Evolutionary conservation across 2,329 filamentous ascomycete species (phyloP).

Genomic region (Thielaviopsis ethacetica): DNA sequence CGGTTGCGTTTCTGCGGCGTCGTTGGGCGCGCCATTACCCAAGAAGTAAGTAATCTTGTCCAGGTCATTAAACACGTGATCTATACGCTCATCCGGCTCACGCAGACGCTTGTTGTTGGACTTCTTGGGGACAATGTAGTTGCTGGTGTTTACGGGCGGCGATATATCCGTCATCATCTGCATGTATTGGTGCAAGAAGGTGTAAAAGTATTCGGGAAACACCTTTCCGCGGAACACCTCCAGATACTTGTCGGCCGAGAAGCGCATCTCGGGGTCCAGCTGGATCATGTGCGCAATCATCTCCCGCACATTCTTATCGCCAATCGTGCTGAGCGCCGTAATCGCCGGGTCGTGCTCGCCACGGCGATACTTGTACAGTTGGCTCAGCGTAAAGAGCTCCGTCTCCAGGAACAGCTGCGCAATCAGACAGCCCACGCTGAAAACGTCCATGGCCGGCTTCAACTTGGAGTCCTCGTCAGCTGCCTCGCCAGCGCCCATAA

Average conservation of each 20-base stretch:
- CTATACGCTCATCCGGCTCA: constrained; percentile 85
- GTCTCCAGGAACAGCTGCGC: constrained; percentile 90
- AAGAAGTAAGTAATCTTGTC: constrained; percentile 96
- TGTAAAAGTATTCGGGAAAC: constrained; percentile 95
- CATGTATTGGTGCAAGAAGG: constrained; percentile 95
- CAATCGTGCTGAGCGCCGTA: constrained; percentile 68
- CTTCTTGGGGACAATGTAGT: constrained; percentile 51
- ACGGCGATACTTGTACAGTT: constrained; percentile 84
- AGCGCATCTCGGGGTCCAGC: constrained; percentile 76
- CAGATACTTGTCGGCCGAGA: constrained; percentile 85
- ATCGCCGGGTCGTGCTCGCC: constrained; percentile 82
- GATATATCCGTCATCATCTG: constrained; percentile 83
- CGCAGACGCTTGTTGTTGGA: constrained; percentile 47
- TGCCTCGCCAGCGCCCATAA: constrained; percentile 54
- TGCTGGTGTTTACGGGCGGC: constrained; percentile 35
- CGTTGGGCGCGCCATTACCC: constrained; percentile 26
- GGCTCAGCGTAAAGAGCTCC: constrained; percentile 93
- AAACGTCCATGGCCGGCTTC: constrained; percentile 96
- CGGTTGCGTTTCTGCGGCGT: constrained; percentile 23
- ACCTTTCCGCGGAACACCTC: constrained; percentile 84
- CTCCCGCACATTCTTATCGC: constrained; percentile 71
- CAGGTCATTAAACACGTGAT: constrained; percentile 84
- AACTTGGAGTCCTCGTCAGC: constrained; percentile 43
- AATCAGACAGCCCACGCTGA: constrained; percentile 92
- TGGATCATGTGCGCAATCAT: constrained; percentile 95